A percentile compares a stretch with the other conserved stretches of the same genome.
Evolutionary conservation across 2,329 filamentous ascomycete species (phyloP).

Genomic region (Colletotrichum viniferum): DNA sequence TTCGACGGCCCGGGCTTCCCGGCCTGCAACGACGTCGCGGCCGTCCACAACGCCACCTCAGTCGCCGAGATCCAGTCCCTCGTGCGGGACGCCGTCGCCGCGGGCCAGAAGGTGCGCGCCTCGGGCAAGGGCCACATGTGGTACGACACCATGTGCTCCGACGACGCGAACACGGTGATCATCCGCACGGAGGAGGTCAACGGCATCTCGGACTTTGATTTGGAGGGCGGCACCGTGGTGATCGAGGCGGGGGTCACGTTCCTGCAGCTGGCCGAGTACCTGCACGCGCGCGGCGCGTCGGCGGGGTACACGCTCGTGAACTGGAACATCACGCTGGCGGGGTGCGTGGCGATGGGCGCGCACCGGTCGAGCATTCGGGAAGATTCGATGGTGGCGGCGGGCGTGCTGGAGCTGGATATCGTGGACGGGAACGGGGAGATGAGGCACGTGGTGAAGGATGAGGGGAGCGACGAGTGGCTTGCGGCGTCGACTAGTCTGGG

Average conservation of each 20-base stretch:
- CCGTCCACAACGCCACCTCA: slow-evolving; percentile 47
- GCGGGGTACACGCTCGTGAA: slow-evolving; percentile 57
- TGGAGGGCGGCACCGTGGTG: slow-evolving; percentile 48
- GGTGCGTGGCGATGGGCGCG: slow-evolving; percentile 56
- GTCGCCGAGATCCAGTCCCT: slow-evolving; percentile 46
- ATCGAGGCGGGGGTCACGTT: slow-evolving; percentile 58
- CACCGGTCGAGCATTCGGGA: slow-evolving; percentile 53
- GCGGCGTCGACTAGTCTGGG: slow-evolving; percentile 56
- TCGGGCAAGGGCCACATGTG: slow-evolving; percentile 56
- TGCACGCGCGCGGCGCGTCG: slow-evolving; percentile 49
- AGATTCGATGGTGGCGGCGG: slow-evolving; percentile 54
- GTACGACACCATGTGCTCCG: slow-evolving; percentile 59
- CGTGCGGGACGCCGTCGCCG: slow-evolving; percentile 43
- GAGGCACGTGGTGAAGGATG: slow-evolving; percentile 43
- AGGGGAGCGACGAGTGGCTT: slow-evolving; percentile 52
- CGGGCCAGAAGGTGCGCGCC: slow-evolving; percentile 47
- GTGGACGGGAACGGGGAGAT: slow-evolving; percentile 51
- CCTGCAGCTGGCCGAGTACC: slow-evolving; percentile 53
- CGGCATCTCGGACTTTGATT: slow-evolving; percentile 46
- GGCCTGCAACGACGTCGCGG: slow-evolving; percentile 49
- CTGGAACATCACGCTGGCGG: slow-evolving; percentile 58
- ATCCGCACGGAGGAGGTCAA: slow-evolving; percentile 50
- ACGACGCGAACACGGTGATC: slow-evolving; percentile 50
- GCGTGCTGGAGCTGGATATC: slow-evolving; percentile 52
- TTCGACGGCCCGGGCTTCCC: slow-evolving; percentile 55